Percentiles rank a stretch among this genome's conserved stretches.
Conservation (phyloP, 1,284 basidiomycete genomes). For the Vanrija humicola region DNA sequence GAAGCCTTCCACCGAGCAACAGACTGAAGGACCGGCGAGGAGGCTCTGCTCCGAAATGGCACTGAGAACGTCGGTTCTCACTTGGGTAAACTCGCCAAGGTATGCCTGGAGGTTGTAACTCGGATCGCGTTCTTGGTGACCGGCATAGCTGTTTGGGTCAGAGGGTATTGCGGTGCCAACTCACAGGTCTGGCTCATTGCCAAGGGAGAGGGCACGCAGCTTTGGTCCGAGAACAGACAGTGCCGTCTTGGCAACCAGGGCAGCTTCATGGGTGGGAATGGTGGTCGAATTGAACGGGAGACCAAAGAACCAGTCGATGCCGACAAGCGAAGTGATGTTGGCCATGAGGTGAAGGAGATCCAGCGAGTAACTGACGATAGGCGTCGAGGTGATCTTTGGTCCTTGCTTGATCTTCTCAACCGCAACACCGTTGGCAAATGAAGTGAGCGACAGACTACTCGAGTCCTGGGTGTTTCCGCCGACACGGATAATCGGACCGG, state of each 20-base stretch:
- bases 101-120: slow-evolving; percentile 54
- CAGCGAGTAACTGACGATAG: slow-evolving; percentile 57
- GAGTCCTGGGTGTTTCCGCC: slow-evolving; percentile 74
- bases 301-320: slow-evolving; percentile 60
- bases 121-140: slow-evolving; percentile 35
- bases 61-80: slow-evolving; percentile 34
- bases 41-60: slow-evolving; percentile 51
- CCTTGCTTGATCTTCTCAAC: slow-evolving; percentile 44
- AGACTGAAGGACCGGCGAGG: slow-evolving; percentile 62
- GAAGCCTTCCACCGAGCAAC: slow-evolving; percentile 51
- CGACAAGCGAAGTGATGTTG: slow-evolving; percentile 58
- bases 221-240: slow-evolving; percentile 58
- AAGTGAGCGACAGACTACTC: slow-evolving; percentile 47
- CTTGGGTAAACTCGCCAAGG: slow-evolving; percentile 53
- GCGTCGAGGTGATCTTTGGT: slow-evolving; percentile 50
- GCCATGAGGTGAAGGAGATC: slow-evolving; percentile 59
- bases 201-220: slow-evolving; percentile 57
- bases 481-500: slow-evolving; percentile 62
- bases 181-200: slow-evolving; percentile 69
- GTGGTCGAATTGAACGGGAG: slow-evolving; percentile 55
- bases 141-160: slow-evolving; percentile 23
- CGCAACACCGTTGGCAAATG: slow-evolving; percentile 51
- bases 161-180: slow-evolving; percentile 6
- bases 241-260: slow-evolving; percentile 56
- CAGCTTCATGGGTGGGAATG: slow-evolving; percentile 50